Base-by-base conservation (phyloP, 1,284 basidiomycete genomes). In the Cerrena zonata region DNA sequence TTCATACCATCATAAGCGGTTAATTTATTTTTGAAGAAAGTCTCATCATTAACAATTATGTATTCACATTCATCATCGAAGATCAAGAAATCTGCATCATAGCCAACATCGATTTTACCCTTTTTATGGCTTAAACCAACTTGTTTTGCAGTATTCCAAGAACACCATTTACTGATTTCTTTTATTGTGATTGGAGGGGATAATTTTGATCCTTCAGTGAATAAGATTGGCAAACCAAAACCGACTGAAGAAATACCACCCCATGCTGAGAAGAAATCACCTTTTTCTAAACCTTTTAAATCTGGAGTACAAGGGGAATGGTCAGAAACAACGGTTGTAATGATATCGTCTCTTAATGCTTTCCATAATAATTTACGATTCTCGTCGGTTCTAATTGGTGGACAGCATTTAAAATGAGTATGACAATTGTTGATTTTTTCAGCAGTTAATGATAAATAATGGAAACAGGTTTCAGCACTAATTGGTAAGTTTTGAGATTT, bases 381-480 rank as follows among this genome's bases (percentile, higher is more conserved):
- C 2, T 64, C 67, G 12, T 74, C 70, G 43, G 82, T 79, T 39
- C 94, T 80, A 56, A 97, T 89, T 2, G 94, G 94, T 18, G 94
- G 94, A 67, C 91, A 94, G 64, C 94, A 96, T 66, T 97, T 96
- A 79, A 89, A 91, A 65, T 91, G 84, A 36, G 89, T 82, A 18
- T 70, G 79, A 2, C 86, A 85, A 52, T 77, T 67, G 4, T 89
- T 91, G 47, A 89, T 80, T 50, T 77, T 65, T 53, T 77, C 73
- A 0, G 85, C 74, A 26, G 80, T 71, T 19, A 91, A 77, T 58
- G 82, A 82, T 30, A 95, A 80, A 70, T 96, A 96, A 69, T 96
- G 93, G 70, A 94, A 94, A 69, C 92, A 95, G 0, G 94, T 96
- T 72, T 96, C 94, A 51, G 92, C 88, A 0, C 91, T 91, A 48